These are phyloP conservation scores for Leccinum arenicola DNA, from an alignment of 768 basidiomycete species.

Conservation along the genomic window DNA sequence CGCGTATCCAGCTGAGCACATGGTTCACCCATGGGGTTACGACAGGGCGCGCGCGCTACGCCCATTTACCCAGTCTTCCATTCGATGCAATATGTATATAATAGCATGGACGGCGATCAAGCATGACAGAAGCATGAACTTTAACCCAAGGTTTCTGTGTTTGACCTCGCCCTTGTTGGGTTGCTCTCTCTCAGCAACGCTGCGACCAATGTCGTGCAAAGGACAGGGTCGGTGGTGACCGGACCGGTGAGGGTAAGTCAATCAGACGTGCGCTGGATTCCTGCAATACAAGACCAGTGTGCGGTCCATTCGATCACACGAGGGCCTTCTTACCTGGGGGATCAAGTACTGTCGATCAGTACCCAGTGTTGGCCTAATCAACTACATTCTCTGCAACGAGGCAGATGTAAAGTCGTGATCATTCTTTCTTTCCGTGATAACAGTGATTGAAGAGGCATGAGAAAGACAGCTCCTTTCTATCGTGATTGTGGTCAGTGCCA, in stretches of 20 bases:
- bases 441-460: too few relatives aligned
- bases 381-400: background rate
- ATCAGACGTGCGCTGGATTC: background rate
- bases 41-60: background rate
- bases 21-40: background rate
- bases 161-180: background rate
- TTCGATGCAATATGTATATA: background rate
- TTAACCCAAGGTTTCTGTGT: background rate
- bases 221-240: background rate
- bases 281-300: background rate
- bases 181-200: background rate
- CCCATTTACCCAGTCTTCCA: background rate
- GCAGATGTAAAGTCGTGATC: background rate
- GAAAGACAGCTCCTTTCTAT: too few relatives aligned
- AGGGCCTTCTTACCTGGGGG: background rate
- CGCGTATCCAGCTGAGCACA: background rate
- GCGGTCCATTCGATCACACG: background rate
- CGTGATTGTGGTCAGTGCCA: background rate
- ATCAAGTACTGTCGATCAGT: background rate
- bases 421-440: too few relatives aligned
- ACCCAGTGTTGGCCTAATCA: background rate
- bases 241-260: background rate
- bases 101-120: background rate
- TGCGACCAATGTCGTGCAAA: background rate
- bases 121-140: background rate